phyloP scores from a whole-genome alignment of 2,329 filamentous ascomycete genomes.

The Phialemonium atrogriseum region DNA sequence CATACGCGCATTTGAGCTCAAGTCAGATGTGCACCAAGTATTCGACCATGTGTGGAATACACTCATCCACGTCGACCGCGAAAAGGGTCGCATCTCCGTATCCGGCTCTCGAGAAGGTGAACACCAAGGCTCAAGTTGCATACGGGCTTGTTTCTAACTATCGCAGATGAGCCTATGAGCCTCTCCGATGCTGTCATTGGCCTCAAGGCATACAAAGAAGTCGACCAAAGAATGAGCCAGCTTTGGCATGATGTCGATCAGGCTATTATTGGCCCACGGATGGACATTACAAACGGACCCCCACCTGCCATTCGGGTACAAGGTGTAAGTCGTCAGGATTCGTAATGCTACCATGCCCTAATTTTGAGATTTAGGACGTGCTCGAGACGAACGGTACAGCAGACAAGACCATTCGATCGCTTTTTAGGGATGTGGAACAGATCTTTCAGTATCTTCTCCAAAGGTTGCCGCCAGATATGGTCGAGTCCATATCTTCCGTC shows the following conservation, averaged over 20 bases:
- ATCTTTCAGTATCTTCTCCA: constrained; percentile 43
- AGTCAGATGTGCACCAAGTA: constrained; percentile 55
- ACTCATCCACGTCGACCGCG: constrained; percentile 54
- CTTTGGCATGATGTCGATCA: constrained; percentile 56
- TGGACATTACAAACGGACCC: constrained; percentile 28
- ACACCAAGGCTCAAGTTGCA: constrained; percentile 6
- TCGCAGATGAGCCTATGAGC: constrained; percentile 40
- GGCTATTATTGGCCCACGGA: constrained; percentile 53
- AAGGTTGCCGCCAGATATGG: constrained; percentile 44
- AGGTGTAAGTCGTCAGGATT: constrained; percentile 25
- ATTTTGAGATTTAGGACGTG: constrained; percentile 23
- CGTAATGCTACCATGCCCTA: not conserved
- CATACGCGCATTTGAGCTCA: constrained; percentile 56
- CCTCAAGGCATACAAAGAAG: constrained; percentile 50
- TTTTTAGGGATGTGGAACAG: constrained; percentile 45
- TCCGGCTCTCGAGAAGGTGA: constrained; percentile 42
- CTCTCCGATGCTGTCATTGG: constrained; percentile 47
- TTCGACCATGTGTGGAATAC: constrained; percentile 64
- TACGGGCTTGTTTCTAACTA: constrained; percentile 13
- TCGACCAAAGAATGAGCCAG: constrained; percentile 49
- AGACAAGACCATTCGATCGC: constrained; percentile 35
- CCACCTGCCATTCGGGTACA: constrained; percentile 32
- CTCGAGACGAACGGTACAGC: constrained; percentile 34
- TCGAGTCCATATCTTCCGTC: constrained; percentile 54
- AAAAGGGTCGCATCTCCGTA: constrained; percentile 48